Base-by-base conservation (phyloP, 345 rosid genomes). In the Salix exigua region DNA sequence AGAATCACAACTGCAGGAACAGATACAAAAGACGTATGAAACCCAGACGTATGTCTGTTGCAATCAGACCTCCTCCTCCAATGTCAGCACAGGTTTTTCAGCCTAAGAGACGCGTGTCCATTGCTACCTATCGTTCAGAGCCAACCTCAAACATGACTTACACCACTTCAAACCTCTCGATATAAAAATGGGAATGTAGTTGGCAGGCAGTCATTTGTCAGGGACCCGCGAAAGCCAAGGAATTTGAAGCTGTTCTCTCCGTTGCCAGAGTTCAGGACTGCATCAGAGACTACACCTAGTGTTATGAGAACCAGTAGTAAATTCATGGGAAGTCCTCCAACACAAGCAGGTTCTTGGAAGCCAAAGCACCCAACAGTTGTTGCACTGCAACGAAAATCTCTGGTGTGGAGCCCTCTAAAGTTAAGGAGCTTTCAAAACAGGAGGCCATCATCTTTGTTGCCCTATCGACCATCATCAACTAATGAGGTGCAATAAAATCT, bases 401-500 rank as follows among this genome's bases (percentile, higher is more conserved):
- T 96, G 81, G 89, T 96, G 65, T 96, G 99, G 99, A 96, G 98
- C 83, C 99, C 99, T 0, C 87, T 96, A 46, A 96, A 85, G 89
- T 63, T 80, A 62, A 89, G 82, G 85, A 83, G 85, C 55, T 44
- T 75, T 83, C 81, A 81, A 81, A 83, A 76, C 76, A 79, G 89
- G 81, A 85, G 82, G 66, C 64, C 88, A 35, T 85, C 89, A 35
- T 85, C 86, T 4, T 35, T 82, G 26, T 64, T 86, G 81, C 89
- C 88, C 71, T 66, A 75, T 18, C 74, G 82, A 38, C 83, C 77
- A 21, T 26, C 82, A 48, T 46, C 75, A 14, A 18, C 18, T 30
- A 31, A 16, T 61, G 82, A 73, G 51, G 75, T 77, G 80, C 62
- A 76, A 64, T 81, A 70, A 73, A 38, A 7, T 25, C n/a, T n/a